Conservation (phyloP, 2,329 filamentous ascomycete genomes). For the Chaetomium sp. region DNA sequence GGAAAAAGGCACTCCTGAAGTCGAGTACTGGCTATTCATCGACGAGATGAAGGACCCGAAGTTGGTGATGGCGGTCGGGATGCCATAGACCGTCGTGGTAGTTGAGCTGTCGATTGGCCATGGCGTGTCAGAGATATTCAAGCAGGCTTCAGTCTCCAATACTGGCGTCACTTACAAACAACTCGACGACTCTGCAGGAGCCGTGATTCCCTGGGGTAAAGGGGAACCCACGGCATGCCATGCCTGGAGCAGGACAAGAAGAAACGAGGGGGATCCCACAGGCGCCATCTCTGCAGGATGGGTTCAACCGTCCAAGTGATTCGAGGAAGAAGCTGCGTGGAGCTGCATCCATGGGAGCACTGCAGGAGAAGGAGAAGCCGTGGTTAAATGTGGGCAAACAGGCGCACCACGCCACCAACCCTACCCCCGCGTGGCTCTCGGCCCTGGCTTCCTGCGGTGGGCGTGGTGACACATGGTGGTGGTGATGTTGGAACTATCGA, state of each 20-base stretch:
- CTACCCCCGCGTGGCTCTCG: background rate
- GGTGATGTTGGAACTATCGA: background rate
- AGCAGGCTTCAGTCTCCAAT: background rate
- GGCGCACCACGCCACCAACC: background rate
- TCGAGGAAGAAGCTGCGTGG: background rate
- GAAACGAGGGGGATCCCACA: background rate
- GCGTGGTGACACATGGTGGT: background rate
- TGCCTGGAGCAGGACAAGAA: conserved; percentile 7
- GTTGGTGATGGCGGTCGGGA: conserved; percentile 3
- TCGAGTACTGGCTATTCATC: conserved; percentile 20
- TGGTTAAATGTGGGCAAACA: background rate
- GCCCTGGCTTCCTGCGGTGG: background rate
- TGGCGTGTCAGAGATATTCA: background rate
- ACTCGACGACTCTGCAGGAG: background rate
- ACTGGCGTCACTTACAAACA: background rate
- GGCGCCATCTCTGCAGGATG: conserved; percentile 5
- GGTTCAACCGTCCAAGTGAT: background rate
- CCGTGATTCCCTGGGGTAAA: conserved; percentile 1
- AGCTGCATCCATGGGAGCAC: background rate
- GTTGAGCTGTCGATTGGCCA: background rate
- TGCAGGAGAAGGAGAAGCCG: background rate
- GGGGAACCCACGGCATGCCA: background rate
- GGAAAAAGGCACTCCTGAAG: conserved; percentile 12
- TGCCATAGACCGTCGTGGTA: conserved; percentile 9
- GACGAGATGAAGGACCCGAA: background rate